Base-by-base conservation (phyloP, 2,329 filamentous ascomycete species). In the Aspergillus pseudoglaucus region DNA sequence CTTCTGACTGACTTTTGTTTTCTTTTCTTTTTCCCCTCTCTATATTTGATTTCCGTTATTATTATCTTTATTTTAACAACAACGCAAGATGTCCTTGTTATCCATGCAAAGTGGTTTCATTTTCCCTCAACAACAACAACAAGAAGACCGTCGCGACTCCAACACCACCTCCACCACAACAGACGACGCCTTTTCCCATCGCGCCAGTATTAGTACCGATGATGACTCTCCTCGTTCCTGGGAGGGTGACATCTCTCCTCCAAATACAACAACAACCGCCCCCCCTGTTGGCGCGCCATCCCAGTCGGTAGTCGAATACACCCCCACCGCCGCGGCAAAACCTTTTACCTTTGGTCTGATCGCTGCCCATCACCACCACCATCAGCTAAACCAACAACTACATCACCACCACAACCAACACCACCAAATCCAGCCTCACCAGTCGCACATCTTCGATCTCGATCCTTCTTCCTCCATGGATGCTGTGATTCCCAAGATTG, bases 401-500 rank as follows among this genome's bases (percentile, higher is more conserved):
- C 35, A 17, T 5, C 33, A 49, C 51, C 46, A 42, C 47, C 50
- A 39, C n/a, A n/a, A n/a, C 50, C n/a, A 51, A 55, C 4, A 44
- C 56, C 40, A 48, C 58, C 18, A 54, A 62, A 17, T 45, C 54
- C 27, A 57, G 56, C 27, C 33, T 53, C 7, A 54, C 56, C 18
- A 55, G 57, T 39, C 50, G 43, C 25, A 56, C 37, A 53, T 64
- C 8, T 42, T 63, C 18, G 53, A 55, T 4, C 54, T 51, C 25
- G 52, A 56, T 25, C 23, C 53, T 3, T 50, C 58, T 20, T 33
- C 51, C 22, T 54, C 56, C 12, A 57, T 62, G 47, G 57, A 67
- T 47, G 65, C 72, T 23, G 62, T 77, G 33, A 64, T 70, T 9
- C 76, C 77, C 18, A 81, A 81, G 65, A 64, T 79, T 38, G 78